Evolutionary conservation across 2,329 filamentous ascomycete species (phyloP), one percentile per base, ranked within the genome.

Genomic region (Pleomassaria siparia): DNA sequence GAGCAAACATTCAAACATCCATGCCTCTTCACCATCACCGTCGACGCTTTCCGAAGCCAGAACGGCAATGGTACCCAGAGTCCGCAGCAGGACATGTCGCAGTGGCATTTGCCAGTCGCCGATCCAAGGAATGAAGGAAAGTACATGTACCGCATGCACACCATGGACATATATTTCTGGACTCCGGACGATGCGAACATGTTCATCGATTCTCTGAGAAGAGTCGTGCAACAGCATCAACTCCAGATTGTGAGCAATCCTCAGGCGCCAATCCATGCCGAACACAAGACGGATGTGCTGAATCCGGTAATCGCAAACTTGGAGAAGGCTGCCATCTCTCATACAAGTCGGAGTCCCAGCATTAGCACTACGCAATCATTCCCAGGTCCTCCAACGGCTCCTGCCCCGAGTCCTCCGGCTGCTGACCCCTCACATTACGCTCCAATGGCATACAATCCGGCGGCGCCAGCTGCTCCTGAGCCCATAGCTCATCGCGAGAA

Each of bases 111-210:
- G 6, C 87, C 87, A 2, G 84, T 83, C 0, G 87, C 80, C 66
- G 87, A 91, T 66, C 82, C 83, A 2, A 78, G 78, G 42, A 89
- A 89, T 69, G 83, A 91, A 69, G 84, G 81, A 64, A 89, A 87
- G 67, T 91, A 90, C 67, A 82, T 90, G 76, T 90, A 90, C 73
- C 84, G 83, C 64, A 79, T 92, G 7, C 84, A 89, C 64, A 86
- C 85, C 0, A 67, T 91, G 47, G 88, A 91, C 62, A 74, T 91
- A 12, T 92, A 92, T 73, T 87, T 91, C 63, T 91, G 87, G 86
- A 89, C 84, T 0, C 81, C 83, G 50, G 77, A 83, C 46, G 88
- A 91, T 70, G 87, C 87, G 1, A 73, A 83, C 22, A 79, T 83
- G 47, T 88, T 91, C 55, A 73, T 91, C 51, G 86, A 86, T 58